Conservation (phyloP, 306 rosid genomes). For the Cicer yamashitae region DNA sequence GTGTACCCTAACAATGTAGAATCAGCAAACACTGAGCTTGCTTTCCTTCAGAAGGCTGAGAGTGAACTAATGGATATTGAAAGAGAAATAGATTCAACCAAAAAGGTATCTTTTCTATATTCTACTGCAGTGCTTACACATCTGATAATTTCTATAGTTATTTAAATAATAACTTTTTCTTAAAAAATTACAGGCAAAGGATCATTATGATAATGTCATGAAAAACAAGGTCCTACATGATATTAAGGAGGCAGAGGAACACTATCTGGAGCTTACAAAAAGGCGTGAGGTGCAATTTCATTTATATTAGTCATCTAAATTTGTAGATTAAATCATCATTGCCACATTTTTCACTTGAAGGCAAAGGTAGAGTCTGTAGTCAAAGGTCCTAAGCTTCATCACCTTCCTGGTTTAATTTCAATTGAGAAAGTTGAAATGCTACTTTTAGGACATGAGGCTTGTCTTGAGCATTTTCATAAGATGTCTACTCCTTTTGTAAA, state of each 20-base stretch:
- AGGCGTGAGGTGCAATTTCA: constrained; percentile 61
- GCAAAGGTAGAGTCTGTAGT: neutral
- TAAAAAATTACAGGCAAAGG: constrained; percentile 56
- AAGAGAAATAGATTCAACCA: constrained; percentile 54
- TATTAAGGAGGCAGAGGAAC: constrained; percentile 65
- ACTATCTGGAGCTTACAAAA: constrained; percentile 53
- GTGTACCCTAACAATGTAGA: constrained; percentile 53
- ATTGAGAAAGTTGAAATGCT: neutral
- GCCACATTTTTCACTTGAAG: constrained; percentile 4
- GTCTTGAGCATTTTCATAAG: neutral
- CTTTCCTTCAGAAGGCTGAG: constrained; percentile 73
- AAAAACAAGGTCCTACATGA: constrained; percentile 60
- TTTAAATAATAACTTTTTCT: neutral
- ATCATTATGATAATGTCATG: constrained; percentile 75
- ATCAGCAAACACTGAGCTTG: constrained; percentile 68
- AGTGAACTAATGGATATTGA: constrained; percentile 66
- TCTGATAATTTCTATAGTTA: constrained; percentile 18
- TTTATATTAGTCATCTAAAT: constrained; percentile 37
- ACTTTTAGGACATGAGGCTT: neutral
- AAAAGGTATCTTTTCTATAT: constrained; percentile 53
- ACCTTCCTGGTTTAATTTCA: neutral
- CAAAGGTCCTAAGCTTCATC: neutral
- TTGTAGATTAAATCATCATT: constrained; percentile 25
- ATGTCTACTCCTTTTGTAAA: neutral
- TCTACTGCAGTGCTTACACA: constrained; percentile 22